Evolutionary conservation across 83 land plant species (phyloP).

Genomic region (Isoetes engelmannii): DNA sequence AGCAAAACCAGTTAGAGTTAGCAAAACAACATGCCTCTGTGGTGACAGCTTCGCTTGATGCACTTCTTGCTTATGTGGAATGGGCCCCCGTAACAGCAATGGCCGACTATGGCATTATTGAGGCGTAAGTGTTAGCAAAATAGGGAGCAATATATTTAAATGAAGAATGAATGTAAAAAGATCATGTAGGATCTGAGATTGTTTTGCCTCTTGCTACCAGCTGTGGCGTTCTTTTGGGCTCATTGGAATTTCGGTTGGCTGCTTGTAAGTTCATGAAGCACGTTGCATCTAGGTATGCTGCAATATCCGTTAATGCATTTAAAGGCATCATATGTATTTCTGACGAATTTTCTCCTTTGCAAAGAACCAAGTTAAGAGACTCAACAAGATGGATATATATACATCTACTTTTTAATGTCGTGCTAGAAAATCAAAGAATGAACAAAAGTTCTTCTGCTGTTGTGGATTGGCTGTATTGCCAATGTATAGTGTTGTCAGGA

Average conservation of each 20-base stretch:
- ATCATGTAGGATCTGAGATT: background rate
- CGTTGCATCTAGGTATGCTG: constrained; percentile 21
- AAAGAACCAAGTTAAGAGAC: too few relatives aligned
- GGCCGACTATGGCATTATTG: constrained; percentile 25
- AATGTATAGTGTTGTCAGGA: too few relatives aligned
- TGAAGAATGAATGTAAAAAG: background rate
- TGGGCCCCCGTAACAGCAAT: constrained; percentile 34
- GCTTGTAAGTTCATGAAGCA: constrained; percentile 34
- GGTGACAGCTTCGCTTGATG: constrained; percentile 31
- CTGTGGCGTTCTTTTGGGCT: constrained; percentile 30
- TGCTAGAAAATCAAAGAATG: too few relatives aligned
- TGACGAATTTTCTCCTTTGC: too few relatives aligned
- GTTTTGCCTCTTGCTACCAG: constrained; percentile 13
- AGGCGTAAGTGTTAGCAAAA: constrained; percentile 23
- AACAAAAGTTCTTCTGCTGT: too few relatives aligned
- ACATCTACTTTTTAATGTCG: too few relatives aligned
- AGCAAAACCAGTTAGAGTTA: constrained; percentile 24
- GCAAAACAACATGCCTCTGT: constrained; percentile 38
- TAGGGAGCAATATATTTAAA: background rate
- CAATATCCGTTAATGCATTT: too few relatives aligned
- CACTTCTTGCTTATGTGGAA: constrained; percentile 35
- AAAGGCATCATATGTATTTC: too few relatives aligned
- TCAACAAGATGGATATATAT: too few relatives aligned
- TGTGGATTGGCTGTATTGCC: too few relatives aligned
- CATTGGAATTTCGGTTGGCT: constrained; percentile 28